Evolutionary conservation across 208 protist genomes (phyloP).

Genomic region (Acanthamoeba divionensis): DNA sequence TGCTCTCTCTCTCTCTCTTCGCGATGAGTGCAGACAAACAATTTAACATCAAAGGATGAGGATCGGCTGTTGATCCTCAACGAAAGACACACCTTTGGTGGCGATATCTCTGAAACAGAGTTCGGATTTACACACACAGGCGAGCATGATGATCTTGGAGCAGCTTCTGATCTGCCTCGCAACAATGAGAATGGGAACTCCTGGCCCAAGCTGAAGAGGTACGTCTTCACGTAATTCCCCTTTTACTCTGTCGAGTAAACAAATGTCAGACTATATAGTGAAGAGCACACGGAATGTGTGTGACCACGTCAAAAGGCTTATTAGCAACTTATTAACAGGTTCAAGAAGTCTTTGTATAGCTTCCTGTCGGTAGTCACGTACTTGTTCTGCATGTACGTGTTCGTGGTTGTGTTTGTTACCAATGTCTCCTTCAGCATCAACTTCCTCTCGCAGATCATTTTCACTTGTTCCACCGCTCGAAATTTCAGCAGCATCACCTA

Average conservation of each 20-base stretch:
- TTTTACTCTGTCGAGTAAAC: not conserved
- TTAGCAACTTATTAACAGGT: not conserved
- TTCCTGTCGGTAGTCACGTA: not conserved
- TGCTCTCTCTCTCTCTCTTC: no score
- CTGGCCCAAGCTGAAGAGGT: not conserved
- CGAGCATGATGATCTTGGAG: not conserved
- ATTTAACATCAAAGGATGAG: no score
- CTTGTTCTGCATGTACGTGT: slow-evolving; percentile 39
- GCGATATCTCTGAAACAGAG: not conserved
- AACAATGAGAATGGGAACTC: not conserved
- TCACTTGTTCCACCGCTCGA: slow-evolving; percentile 12
- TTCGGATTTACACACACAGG: not conserved
- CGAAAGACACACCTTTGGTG: not conserved
- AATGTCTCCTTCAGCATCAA: slow-evolving; percentile 45
- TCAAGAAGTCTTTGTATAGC: slow-evolving; percentile 16
- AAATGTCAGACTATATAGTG: not conserved
- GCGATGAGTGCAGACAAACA: no score
- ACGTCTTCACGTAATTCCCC: not conserved
- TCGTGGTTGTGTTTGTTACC: slow-evolving; percentile 42
- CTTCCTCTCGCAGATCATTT: slow-evolving; percentile 52
- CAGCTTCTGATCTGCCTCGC: not conserved
- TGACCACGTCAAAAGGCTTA: not conserved
- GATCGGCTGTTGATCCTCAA: not conserved
- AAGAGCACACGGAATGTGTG: no score
- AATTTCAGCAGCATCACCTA: not conserved